Percentiles rank a stretch among this genome's conserved stretches.
phyloP scores from a whole-genome alignment of 73 alveolate species.

The Paramecium octaurelia region DNA sequence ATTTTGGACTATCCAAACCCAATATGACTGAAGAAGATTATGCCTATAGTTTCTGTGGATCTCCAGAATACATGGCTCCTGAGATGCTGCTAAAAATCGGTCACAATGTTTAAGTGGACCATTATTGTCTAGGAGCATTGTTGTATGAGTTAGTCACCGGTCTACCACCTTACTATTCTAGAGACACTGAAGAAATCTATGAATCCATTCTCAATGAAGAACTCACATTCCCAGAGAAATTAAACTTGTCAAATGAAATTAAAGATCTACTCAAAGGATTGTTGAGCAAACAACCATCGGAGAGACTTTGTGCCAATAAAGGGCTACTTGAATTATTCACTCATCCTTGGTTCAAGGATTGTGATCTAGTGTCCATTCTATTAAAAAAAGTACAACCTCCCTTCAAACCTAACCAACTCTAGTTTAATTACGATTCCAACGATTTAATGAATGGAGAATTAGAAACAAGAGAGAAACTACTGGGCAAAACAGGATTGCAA shows the following conservation, averaged over 20 bases:
- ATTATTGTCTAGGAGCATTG: slow-evolving; percentile 69
- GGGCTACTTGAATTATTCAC: slow-evolving; percentile 62
- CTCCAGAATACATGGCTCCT: slow-evolving; percentile 77
- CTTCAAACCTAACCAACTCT: slow-evolving; percentile 49
- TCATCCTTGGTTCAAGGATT: slow-evolving; percentile 59
- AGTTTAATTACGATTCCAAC: slow-evolving; percentile 49
- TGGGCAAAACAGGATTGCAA: slow-evolving; percentile 11
- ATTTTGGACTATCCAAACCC: slow-evolving; percentile 71
- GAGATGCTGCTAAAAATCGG: slow-evolving; percentile 70
- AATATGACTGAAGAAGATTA: slow-evolving; percentile 62
- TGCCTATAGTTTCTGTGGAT: slow-evolving; percentile 74
- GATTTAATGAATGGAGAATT: slow-evolving; percentile 57
- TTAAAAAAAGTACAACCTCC: slow-evolving; percentile 59
- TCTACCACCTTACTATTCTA: slow-evolving; percentile 65
- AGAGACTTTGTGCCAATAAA: slow-evolving; percentile 79
- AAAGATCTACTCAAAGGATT: slow-evolving; percentile 73
- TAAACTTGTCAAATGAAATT: slow-evolving; percentile 61
- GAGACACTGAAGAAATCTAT: slow-evolving; percentile 60
- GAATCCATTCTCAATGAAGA: slow-evolving; percentile 64
- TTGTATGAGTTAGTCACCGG: slow-evolving; percentile 73
- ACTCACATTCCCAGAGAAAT: slow-evolving; percentile 54
- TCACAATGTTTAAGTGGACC: slow-evolving; percentile 67
- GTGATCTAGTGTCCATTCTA: slow-evolving; percentile 33
- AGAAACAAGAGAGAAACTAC: slow-evolving; percentile 46
- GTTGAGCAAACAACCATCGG: slow-evolving; percentile 78